phyloP scores from a whole-genome alignment of 805 yeast genomes.

The Barnettozyma wickerhamii region DNA sequence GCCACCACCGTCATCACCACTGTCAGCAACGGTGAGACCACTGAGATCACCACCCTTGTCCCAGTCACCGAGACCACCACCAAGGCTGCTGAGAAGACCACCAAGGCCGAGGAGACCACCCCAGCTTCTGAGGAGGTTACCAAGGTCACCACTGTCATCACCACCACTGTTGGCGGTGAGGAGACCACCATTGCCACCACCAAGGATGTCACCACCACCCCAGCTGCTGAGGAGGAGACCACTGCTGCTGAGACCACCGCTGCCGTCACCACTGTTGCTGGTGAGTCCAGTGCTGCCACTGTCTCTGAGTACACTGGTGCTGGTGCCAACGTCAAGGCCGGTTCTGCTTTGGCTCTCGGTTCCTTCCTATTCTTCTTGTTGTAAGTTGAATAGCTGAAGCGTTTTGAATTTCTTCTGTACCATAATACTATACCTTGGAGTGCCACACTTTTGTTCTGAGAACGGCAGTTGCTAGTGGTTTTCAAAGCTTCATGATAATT shows the following conservation, averaged over 20 bases:
- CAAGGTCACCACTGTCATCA: not conserved
- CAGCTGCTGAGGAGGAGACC: constrained; percentile 3
- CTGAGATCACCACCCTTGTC: constrained; percentile 8
- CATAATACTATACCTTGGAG: not conserved
- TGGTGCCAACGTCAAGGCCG: constrained; percentile 22
- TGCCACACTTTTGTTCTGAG: not conserved
- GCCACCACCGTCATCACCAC: constrained; percentile 6
- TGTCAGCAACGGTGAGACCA: constrained; percentile 3
- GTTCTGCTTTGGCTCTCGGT: constrained; percentile 26
- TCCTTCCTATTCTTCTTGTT: constrained; percentile 27
- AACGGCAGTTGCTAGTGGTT: not conserved
- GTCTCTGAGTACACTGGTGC: constrained; percentile 16
- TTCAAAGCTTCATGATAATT: not conserved
- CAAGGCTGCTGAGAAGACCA: constrained; percentile 7
- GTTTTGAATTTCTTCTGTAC: not conserved
- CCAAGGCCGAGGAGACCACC: constrained; percentile 4
- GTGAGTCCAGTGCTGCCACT: constrained; percentile 6
- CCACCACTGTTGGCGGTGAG: constrained; percentile 6
- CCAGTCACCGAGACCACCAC: constrained; percentile 8
- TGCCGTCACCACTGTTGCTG: constrained; percentile 1
- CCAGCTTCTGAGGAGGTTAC: constrained; percentile 7
- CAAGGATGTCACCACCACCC: constrained; percentile 3
- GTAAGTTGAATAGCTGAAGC: constrained; percentile 12
- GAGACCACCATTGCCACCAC: constrained; percentile 5
- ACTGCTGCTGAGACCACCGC: constrained; percentile 1